phyloP scores from a whole-genome alignment of 768 basidiomycete species.

The Leccinum boreale region DNA sequence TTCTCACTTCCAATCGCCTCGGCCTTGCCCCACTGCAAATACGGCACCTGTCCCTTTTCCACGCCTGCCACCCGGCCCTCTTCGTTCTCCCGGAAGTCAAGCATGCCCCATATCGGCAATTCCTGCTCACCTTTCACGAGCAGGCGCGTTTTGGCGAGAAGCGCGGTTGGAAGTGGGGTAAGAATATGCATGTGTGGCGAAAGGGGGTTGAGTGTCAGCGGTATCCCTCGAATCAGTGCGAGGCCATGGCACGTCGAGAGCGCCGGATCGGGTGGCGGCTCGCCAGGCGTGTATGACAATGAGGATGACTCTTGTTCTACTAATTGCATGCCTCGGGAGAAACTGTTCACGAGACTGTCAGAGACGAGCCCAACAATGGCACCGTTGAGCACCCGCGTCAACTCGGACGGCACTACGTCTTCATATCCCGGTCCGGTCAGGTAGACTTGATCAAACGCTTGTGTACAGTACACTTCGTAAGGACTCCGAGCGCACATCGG shows the following conservation, averaged over 20 bases:
- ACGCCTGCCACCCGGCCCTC: slow-evolving; percentile 44
- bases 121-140: slow-evolving; percentile 88
- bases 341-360: not conserved
- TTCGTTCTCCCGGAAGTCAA: slow-evolving; percentile 58
- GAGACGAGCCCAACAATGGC: slow-evolving; percentile 74
- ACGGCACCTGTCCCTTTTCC: slow-evolving; percentile 63
- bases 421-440: slow-evolving; percentile 74
- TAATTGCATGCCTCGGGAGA: not conserved
- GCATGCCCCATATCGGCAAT: slow-evolving; percentile 82
- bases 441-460: slow-evolving; percentile 60
- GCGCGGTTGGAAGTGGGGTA: slow-evolving; percentile 61
- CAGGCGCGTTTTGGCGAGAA: slow-evolving; percentile 35
- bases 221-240: slow-evolving; percentile 62
- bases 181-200: slow-evolving; percentile 60
- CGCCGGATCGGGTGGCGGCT: slow-evolving; percentile 51
- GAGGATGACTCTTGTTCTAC: not conserved
- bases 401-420: slow-evolving; percentile 70
- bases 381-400: slow-evolving; percentile 72
- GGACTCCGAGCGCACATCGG: slow-evolving; percentile 71
- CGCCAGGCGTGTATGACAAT: slow-evolving; percentile 60
- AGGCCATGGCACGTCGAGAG: slow-evolving; percentile 70
- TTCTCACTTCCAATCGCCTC: slow-evolving; percentile 72
- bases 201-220: slow-evolving; percentile 26
- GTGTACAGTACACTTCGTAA: slow-evolving; percentile 61
- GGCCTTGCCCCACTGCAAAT: slow-evolving; percentile 70